phyloP scores from a whole-genome alignment of 2,329 filamentous ascomycete genomes.

The Myotisia sp. region DNA sequence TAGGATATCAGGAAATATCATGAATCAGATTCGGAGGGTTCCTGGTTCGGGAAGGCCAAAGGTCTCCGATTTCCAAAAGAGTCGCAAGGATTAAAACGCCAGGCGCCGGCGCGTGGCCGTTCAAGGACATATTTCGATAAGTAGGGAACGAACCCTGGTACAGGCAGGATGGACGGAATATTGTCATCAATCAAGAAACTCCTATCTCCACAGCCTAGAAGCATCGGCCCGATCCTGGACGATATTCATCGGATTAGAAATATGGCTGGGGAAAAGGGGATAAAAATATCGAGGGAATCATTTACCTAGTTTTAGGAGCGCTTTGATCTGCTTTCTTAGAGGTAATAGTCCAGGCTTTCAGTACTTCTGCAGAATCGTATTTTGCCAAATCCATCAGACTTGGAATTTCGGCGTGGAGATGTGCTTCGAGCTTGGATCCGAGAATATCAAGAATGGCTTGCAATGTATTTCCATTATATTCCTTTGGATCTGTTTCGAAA shows the following conservation, averaged over 20 bases:
- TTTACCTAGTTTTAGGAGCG: slow-evolving; percentile 6
- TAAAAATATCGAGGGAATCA: no score
- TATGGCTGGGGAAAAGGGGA: no score
- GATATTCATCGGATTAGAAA: slow-evolving; percentile 6
- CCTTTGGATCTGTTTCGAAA: slow-evolving; percentile 12
- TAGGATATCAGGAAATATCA: no score
- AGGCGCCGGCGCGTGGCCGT: slow-evolving; percentile 6
- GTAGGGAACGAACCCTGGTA: slow-evolving; percentile 7
- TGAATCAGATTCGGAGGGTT: neutral
- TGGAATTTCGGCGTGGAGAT: slow-evolving; percentile 16
- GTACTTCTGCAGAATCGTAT: slow-evolving; percentile 13
- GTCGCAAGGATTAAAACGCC: slow-evolving; percentile 11
- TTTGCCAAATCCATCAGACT: slow-evolving; percentile 12
- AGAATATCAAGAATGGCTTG: slow-evolving; percentile 14
- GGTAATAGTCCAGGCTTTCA: slow-evolving; percentile 11
- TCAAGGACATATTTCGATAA: slow-evolving; percentile 8
- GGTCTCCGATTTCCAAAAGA: slow-evolving; percentile 8
- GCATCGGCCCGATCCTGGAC: slow-evolving; percentile 11
- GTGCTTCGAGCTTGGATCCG: slow-evolving; percentile 14
- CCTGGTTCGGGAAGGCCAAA: slow-evolving; percentile 8
- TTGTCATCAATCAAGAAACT: slow-evolving; percentile 13
- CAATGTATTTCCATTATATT: slow-evolving; percentile 14
- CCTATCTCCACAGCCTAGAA: slow-evolving; percentile 15
- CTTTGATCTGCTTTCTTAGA: slow-evolving; percentile 11
- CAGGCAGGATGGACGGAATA: slow-evolving; percentile 4